Evolutionary conservation across 805 yeast genomes (phyloP), one percentile per base, ranked within the genome.

Genomic region (Lipomyces sp.): DNA sequence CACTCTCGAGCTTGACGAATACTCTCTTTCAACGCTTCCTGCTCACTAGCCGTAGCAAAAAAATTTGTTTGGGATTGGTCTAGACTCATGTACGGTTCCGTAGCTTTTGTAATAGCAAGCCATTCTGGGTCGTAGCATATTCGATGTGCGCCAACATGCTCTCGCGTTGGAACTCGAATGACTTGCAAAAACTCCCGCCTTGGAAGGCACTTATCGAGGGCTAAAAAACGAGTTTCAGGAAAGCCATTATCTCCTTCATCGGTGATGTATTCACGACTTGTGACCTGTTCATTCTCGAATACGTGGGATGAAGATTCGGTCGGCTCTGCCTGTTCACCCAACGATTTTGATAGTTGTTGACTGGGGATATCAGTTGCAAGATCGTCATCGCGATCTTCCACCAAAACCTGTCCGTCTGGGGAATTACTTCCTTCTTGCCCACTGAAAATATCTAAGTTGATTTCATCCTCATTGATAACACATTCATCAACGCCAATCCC

Each of bases 131-230:
- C 80, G 60, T 77, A 78, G 13, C 53, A 55, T 15, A 77, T 4
- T 32, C 32, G 15, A 7, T 15, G 42, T 8, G 15, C 13, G n/a
- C 10, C 51, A 2, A 33, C 4, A 3, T 50, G 24, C 11, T 32
- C 34, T 24, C 56, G 11, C 8, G 48, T 37, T 29, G 53, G 61
- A 45, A 69, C 13, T 6, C 61, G 48, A 48, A 86, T 32, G 3
- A 84, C 72, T 65, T 88, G 88, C 8, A 92, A 69, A 73, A 83
- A 90, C 32, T 79, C 73, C 30, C 96, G 79, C 18, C 82, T 78
- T 1, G 92, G 91, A 0, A 90, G 79, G 72, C 96, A 91, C 76
- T 94, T 94, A 75, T 93, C 98, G 34, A 94, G 80, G 0, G 98
- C 95, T 37, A 90, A 76, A 72, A 92, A 94, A 13, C 77, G 73